phyloP scores from a whole-genome alignment of 164 flowering plant genomes.

The Pachysandra terminalis region DNA sequence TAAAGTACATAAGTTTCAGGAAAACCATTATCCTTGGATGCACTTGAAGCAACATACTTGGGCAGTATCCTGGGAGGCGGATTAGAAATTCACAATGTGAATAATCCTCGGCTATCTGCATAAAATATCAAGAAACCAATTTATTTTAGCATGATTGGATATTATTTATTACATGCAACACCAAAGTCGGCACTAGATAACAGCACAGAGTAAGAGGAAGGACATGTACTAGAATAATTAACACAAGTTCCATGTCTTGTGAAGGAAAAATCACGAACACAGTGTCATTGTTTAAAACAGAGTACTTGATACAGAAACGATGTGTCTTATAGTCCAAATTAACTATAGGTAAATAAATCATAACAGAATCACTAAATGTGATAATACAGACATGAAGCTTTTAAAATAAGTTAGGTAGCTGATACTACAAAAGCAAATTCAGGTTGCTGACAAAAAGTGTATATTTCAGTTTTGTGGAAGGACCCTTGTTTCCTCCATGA shows the following conservation, averaged over 20 bases:
- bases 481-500: too few relatives aligned
- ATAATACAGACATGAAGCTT: too few relatives aligned
- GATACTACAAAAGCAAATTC: too few relatives aligned
- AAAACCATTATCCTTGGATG: not conserved
- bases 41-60: constrained; percentile 54
- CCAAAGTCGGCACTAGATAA: not conserved
- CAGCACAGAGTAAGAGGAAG: not conserved
- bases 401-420: too few relatives aligned
- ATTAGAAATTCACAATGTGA: constrained; percentile 90
- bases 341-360: too few relatives aligned
- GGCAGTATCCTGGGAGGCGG: constrained; percentile 98
- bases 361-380: too few relatives aligned
- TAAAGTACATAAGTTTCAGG: constrained; percentile 6
- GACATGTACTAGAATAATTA: not conserved
- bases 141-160: not conserved
- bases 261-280: not conserved
- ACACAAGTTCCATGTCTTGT: too few relatives aligned
- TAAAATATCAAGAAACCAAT: not conserved
- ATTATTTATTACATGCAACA: not conserved
- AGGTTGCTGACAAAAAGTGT: too few relatives aligned
- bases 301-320: too few relatives aligned
- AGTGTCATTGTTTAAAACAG: not conserved
- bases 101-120: constrained; percentile 97
- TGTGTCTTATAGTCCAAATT: too few relatives aligned
- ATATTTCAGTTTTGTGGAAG: too few relatives aligned